Conservation (phyloP, 2,329 filamentous ascomycete species). For the Aspergillus sp. region DNA sequence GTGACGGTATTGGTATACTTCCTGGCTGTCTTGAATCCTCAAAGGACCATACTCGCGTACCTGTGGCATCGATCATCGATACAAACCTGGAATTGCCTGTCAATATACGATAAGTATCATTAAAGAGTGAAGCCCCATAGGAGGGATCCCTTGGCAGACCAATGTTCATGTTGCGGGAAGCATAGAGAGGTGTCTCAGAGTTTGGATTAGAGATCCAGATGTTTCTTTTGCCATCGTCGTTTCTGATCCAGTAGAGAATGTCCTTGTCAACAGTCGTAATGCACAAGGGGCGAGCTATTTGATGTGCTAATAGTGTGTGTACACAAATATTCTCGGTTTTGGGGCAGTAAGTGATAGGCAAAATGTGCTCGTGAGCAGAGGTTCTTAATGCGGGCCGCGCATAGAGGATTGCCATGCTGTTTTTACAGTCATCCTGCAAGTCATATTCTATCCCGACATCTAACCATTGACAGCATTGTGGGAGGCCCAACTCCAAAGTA, state of each 20-base stretch:
- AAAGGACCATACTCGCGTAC: slow-evolving; percentile 26
- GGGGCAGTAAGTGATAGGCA: slow-evolving; percentile 14
- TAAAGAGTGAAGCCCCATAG: slow-evolving; percentile 1
- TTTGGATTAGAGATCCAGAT: slow-evolving; percentile 21
- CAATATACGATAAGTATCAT: slow-evolving; percentile 4
- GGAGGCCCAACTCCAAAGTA: slow-evolving; percentile 4
- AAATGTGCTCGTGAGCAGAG: neutral
- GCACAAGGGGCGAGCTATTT: slow-evolving; percentile 5
- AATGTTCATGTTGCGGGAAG: slow-evolving; percentile 12
- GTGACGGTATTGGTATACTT: too few species aligned
- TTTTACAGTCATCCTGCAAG: neutral
- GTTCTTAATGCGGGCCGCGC: neutral
- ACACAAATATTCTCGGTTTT: slow-evolving; percentile 11
- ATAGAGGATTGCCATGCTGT: slow-evolving; percentile 14
- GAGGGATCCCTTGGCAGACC: slow-evolving; percentile 13
- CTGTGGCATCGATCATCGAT: slow-evolving; percentile 15
- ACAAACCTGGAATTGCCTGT: slow-evolving; percentile 22
- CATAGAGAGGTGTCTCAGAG: slow-evolving; percentile 10
- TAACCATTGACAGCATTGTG: neutral
- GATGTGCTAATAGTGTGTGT: slow-evolving; percentile 8
- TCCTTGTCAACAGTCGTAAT: slow-evolving; percentile 12
- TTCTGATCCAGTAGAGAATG: slow-evolving; percentile 21
- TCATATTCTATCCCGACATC: neutral
- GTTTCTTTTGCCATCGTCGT: slow-evolving; percentile 16
- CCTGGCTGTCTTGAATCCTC: slow-evolving; percentile 4